Percentiles rank a stretch among this genome's conserved stretches.
These are phyloP conservation scores for Ceratocystis colombiana DNA, from an alignment of 2,329 filamentous ascomycete genomes.

Conservation along the genomic window DNA sequence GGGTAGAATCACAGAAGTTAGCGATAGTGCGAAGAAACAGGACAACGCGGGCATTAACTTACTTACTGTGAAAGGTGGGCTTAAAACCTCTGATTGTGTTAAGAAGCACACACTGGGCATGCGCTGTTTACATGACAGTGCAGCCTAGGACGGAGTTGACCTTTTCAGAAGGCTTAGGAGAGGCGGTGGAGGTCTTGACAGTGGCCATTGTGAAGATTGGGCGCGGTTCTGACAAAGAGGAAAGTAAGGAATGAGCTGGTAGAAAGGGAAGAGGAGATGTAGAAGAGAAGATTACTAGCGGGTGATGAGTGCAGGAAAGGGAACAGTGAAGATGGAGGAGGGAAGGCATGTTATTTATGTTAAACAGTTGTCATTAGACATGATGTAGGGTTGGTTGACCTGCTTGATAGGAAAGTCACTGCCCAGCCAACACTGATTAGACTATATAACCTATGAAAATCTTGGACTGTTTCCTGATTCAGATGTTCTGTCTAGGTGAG, in stretches of 20 bases:
- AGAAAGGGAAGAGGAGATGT: no score
- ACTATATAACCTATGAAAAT: neutral
- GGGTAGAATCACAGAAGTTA: neutral
- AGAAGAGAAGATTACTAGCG: neutral
- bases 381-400: neutral
- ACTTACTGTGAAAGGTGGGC: neutral
- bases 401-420: neutral
- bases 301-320: conserved; percentile 12
- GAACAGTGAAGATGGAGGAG: neutral
- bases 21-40: neutral
- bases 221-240: no score
- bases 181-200: conserved; percentile 1
- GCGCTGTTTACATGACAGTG: neutral
- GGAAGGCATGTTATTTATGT: conserved; percentile 5
- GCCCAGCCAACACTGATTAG: no score
- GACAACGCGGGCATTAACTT: neutral
- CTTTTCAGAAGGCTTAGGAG: conserved; percentile 7
- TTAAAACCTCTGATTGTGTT: neutral
- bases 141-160: neutral
- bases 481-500: neutral
- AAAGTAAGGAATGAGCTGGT: no score
- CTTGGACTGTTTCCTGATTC: neutral
- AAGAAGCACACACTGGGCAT: no score
- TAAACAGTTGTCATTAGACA: neutral
- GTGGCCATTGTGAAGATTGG: no score